A percentile compares a stretch with the other conserved stretches of the same genome.
phyloP scores from a whole-genome alignment of 176 grass and related monocot species.

The Musa beccarii region DNA sequence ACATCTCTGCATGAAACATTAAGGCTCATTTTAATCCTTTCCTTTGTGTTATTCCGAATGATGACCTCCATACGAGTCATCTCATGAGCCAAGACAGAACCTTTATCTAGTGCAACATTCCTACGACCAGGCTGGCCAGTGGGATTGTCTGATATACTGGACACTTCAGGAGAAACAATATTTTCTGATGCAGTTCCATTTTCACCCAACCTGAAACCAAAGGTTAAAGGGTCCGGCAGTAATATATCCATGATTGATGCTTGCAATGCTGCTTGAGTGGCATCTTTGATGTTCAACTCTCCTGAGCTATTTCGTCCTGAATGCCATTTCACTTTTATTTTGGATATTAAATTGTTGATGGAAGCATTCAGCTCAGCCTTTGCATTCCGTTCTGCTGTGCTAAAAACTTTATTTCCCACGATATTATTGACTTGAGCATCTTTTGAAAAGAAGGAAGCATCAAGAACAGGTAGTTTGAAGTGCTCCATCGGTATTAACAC shows the following conservation, averaged over 20 bases:
- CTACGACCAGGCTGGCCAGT: conserved; percentile 11
- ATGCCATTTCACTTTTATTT: conserved; percentile 97
- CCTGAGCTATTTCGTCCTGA: conserved; percentile 93
- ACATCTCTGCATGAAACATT: conserved; percentile 89
- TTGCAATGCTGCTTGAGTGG: conserved; percentile 81
- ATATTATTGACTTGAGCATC: conserved; percentile 38
- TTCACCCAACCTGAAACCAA: conserved; percentile 70
- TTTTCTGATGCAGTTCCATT: conserved; percentile 16
- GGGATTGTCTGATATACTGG: conserved; percentile 9
- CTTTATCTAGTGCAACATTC: conserved; percentile 34
- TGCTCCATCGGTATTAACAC: conserved; percentile 90
- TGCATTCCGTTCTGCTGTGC: conserved; percentile 66
- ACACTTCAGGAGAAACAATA: conserved; percentile 19
- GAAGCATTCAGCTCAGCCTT: conserved; percentile 87
- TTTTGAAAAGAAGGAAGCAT: conserved; percentile 70
- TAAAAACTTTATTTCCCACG: conserved; percentile 31
- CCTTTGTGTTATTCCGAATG: conserved; percentile 87
- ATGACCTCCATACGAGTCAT: conserved; percentile 78
- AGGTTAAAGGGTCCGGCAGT: conserved; percentile 84
- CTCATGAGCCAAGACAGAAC: conserved; percentile 67
- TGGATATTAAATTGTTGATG: conserved; percentile 86
- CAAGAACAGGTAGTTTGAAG: conserved; percentile 94
- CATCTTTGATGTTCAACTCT: conserved; percentile 95
- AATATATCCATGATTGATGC: conserved; percentile 90
- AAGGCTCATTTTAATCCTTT: conserved; percentile 77